Conservation (phyloP, 495 filamentous ascomycete species). For the Diplogelasinospora grovesii region DNA sequence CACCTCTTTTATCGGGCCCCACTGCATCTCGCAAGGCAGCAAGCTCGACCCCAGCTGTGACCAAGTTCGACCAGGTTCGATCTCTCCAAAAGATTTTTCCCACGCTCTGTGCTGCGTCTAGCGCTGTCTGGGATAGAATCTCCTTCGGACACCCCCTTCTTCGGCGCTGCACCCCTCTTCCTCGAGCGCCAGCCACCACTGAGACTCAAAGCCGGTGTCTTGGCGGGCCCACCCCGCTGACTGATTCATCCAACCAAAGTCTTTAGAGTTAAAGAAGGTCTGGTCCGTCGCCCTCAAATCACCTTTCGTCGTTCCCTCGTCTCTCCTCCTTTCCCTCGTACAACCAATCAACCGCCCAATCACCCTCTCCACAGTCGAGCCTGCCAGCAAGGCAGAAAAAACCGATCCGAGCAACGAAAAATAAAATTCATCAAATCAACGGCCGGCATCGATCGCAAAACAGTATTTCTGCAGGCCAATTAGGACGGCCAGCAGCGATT, state of each 20-base stretch:
- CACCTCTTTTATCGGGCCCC: too few relatives aligned
- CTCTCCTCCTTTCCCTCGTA: slow-evolving; percentile 35
- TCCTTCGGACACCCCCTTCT: too few relatives aligned
- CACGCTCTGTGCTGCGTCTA: too few relatives aligned
- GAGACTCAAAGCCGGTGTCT: slow-evolving; percentile 10
- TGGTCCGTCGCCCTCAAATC: slow-evolving; percentile 36
- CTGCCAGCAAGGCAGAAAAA: slow-evolving; percentile 18
- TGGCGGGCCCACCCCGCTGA: slow-evolving; percentile 19
- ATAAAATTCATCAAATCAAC: slow-evolving; percentile 33
- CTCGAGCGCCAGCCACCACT: slow-evolving; percentile 22
- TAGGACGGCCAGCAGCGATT: slow-evolving; percentile 11
- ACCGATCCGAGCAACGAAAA: slow-evolving; percentile 8
- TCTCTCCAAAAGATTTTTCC: too few relatives aligned
- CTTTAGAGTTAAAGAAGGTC: slow-evolving; percentile 30
- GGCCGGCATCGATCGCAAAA: slow-evolving; percentile 17
- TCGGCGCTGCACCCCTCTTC: slow-evolving; percentile 19
- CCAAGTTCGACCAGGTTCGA: too few relatives aligned
- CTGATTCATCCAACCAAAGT: slow-evolving; percentile 41
- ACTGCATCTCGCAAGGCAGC: too few relatives aligned
- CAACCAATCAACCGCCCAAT: slow-evolving; percentile 37
- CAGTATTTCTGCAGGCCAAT: slow-evolving; percentile 24
- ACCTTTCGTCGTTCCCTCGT: slow-evolving; percentile 31
- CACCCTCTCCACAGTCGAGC: slow-evolving; percentile 24
- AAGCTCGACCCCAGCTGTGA: too few relatives aligned
- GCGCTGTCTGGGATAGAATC: too few relatives aligned